Evolutionary conservation across 768 basidiomycete species (phyloP), one percentile per base, ranked within the genome.

Genomic region (Mycena polygramma): DNA sequence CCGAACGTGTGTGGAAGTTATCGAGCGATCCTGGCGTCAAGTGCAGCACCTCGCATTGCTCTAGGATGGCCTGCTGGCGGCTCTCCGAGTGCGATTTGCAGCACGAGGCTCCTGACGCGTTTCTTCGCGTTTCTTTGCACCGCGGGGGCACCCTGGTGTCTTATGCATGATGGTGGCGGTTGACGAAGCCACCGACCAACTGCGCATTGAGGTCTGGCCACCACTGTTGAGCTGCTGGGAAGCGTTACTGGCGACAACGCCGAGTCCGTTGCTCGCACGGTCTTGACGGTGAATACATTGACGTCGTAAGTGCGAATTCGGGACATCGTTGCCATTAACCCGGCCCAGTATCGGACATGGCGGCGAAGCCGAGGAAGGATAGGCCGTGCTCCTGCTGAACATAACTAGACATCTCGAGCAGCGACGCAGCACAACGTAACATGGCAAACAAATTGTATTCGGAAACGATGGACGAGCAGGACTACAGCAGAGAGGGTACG

Each of bases 21-120:
- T 66, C 65, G 36, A 68, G 72, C 2, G 72, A 65, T 22, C 68
- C 72, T 13, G 72, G 68, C 0, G 64, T 66, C 39, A 70, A 22
- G 15, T 63, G 43, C 24, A 73, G 66, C 6, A 68, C 64, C 6
- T 26, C 36, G 52, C 72, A 70, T 8, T 68, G 68, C 37, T 61
- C 65, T 10, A 73, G 5, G 22, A 68, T 63, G 19, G 55, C 19
- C 37, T 51, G n/a, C 3, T 65, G 72, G 46, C 70, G 53, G 17
- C 35, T 58, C 46, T 52, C 59, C 13, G 57, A 7, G 48, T 14
- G 58, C 19, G 63, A 52, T 7, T 41, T 30, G 52, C 17, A 66
- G 9, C 19, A 61, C 15, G 24, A 70, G 52, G 13, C 45, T 43
- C 36, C 49, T 63, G 68, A 70, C 69, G 61, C 63, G 69, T 54